These are phyloP conservation scores for Clavariopsis aquatica DNA, from an alignment of 495 filamentous ascomycete genomes.

Conservation along the genomic window DNA sequence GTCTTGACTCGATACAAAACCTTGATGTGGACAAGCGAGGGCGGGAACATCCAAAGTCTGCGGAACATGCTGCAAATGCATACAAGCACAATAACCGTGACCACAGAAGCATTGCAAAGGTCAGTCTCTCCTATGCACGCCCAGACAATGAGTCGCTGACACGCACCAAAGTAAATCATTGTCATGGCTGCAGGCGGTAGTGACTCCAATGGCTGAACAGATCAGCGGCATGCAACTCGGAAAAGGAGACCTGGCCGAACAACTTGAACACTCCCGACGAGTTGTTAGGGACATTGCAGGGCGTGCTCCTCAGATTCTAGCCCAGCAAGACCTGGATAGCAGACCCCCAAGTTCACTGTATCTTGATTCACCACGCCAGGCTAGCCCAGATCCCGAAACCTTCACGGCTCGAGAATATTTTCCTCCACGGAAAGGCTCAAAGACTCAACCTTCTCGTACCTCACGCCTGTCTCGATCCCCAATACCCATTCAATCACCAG, in stretches of 20 bases:
- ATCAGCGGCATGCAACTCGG: conserved; percentile 43
- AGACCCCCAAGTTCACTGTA: conserved; percentile 16
- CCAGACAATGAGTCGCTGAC: conserved; percentile 8
- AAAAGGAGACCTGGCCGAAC: conserved; percentile 37
- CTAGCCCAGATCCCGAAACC: neutral
- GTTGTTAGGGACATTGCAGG: conserved; percentile 40
- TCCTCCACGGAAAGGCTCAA: conserved; percentile 16
- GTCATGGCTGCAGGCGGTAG: conserved; percentile 40
- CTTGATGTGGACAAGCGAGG: conserved; percentile 48
- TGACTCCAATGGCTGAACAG: conserved; percentile 44
- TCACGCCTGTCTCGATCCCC: neutral
- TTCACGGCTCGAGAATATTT: conserved; percentile 23
- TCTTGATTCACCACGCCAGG: conserved; percentile 16
- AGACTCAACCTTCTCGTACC: neutral
- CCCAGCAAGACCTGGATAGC: conserved; percentile 13
- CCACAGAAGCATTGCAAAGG: conserved; percentile 46
- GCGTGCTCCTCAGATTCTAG: conserved; percentile 4
- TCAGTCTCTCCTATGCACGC: conserved; percentile 1
- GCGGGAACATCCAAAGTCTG: conserved; percentile 42
- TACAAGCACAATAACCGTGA: conserved; percentile 42
- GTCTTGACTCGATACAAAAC: conserved; percentile 43
- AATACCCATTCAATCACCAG: neutral
- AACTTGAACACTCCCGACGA: conserved; percentile 44
- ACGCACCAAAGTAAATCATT: conserved; percentile 39
- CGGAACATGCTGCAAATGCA: conserved; percentile 47